Evolutionary conservation across 2,329 filamentous ascomycete species (phyloP), one percentile per base, ranked within the genome.

Genomic region (Colletotrichum camelliae): DNA sequence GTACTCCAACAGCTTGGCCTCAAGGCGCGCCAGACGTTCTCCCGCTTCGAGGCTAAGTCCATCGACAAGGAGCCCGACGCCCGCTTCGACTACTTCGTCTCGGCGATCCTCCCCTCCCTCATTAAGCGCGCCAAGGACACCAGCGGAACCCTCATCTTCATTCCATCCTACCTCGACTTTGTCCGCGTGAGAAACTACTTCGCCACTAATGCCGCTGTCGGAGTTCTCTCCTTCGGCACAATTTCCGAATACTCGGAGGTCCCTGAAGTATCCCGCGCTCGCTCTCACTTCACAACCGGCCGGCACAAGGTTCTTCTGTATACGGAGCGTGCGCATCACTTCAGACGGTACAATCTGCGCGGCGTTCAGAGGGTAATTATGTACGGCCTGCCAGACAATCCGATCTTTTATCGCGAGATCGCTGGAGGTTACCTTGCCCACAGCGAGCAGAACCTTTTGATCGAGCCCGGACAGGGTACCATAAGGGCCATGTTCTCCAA

Each of bases 311-410:
- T 98, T 21, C 86, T 99, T 52, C 88, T 99, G 18, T 99, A 98
- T 86, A 97, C 96, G 3, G 96, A 98, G 83, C 93, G 97, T 75
- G 95, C 96, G n/a, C 97, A 99, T 85, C 97, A 99, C 85, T 98
- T 98, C 88, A 92, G 95, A 66, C 91, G 97, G n/a, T 96, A 97
- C 82, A 91, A 91, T 79, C 89, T 99, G 70, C 91, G 92, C 43
- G 97, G 97, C 27, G 95, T 97, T 16, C 93, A 93, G 83, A 90
- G 93, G 55, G 91, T 98, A n/a, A 90, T 98, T 67, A 94, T 98
- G 88, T 98, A 98, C 83, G 94, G 93, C 1, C 84, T 98, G 37
- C 97, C 97, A 0, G 96, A 98, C 80, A 98, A 98, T 82, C 94
- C 94, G 31, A 83, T 91, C 24, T 96, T 97, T 80, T 97, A 96